A percentile compares a stretch with the other conserved stretches of the same genome.
These are phyloP conservation scores for Sphaerulina musiva DNA, from an alignment of 2,329 filamentous ascomycete genomes.

Conservation along the genomic window DNA sequence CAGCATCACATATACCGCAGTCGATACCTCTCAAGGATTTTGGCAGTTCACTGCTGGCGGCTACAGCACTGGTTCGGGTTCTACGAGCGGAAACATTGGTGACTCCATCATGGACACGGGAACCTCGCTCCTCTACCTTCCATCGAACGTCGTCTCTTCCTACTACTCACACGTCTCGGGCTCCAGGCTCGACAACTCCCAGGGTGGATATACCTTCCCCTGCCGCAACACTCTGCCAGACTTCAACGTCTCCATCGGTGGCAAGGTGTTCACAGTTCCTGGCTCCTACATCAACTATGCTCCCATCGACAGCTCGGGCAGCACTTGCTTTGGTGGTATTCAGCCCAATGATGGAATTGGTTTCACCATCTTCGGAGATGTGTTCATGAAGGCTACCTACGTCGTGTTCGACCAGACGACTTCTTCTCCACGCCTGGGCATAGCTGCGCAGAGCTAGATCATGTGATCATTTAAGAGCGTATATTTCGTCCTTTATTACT, in stretches of 20 bases:
- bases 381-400: conserved; percentile 67
- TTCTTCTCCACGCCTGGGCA: conserved; percentile 39
- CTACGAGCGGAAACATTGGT: conserved; percentile 43
- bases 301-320: conserved; percentile 35
- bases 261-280: conserved; percentile 46
- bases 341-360: conserved; percentile 56
- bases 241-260: conserved; percentile 48
- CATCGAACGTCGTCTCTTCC: conserved; percentile 46
- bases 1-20: conserved; percentile 49
- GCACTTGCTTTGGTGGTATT: conserved; percentile 66
- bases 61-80: conserved; percentile 48
- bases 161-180: conserved; percentile 57
- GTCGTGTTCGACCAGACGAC: conserved; percentile 59
- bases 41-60: conserved; percentile 56
- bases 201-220: conserved; percentile 53
- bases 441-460: conserved; percentile 36
- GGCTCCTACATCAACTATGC: conserved; percentile 52
- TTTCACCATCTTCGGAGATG: conserved; percentile 66
- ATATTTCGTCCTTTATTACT: too few relatives aligned
- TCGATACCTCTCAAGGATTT: conserved; percentile 55
- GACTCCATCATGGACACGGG: conserved; percentile 62
- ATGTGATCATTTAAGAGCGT: neutral
- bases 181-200: conserved; percentile 41
- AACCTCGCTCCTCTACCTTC: conserved; percentile 59
- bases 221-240: conserved; percentile 48